phyloP scores from a whole-genome alignment of 495 filamentous ascomycete genomes.

The Pyronema omphalodes region DNA sequence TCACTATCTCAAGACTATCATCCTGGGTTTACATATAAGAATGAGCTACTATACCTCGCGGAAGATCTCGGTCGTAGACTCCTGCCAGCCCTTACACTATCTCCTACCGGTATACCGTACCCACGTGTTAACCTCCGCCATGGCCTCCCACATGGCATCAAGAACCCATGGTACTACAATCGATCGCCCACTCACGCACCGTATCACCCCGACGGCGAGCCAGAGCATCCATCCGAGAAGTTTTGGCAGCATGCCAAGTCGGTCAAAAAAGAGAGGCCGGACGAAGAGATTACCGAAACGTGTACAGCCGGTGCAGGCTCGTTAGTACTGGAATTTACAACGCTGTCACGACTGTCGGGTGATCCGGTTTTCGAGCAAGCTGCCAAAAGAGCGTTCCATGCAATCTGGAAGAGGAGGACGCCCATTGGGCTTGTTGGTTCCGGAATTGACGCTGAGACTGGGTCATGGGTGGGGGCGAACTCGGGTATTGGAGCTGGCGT shows the following conservation, averaged over 20 bases:
- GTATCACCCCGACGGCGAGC: constrained; percentile 12
- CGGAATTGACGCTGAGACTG: constrained; percentile 80
- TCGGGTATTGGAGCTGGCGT: constrained; percentile 88
- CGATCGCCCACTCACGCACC: constrained; percentile 42
- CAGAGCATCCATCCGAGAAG: constrained; percentile 15
- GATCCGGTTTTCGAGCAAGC: constrained; percentile 71
- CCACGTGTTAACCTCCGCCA: constrained; percentile 84
- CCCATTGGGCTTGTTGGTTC: constrained; percentile 74
- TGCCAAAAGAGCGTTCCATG: constrained; percentile 86
- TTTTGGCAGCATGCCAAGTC: constrained; percentile 20
- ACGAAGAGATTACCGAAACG: constrained; percentile 72
- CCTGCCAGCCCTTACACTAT: constrained; percentile 69
- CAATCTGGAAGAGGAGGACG: constrained; percentile 76
- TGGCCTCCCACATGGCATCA: constrained; percentile 54
- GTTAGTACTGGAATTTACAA: constrained; percentile 80
- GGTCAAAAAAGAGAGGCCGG: constrained; percentile 18
- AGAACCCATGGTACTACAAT: constrained; percentile 22
- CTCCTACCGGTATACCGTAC: constrained; percentile 79
- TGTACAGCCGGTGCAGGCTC: constrained; percentile 93
- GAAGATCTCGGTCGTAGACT: constrained; percentile 65
- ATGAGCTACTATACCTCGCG: constrained; percentile 71
- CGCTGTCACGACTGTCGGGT: constrained; percentile 72
- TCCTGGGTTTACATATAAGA: constrained; percentile 56
- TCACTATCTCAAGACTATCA: constrained; percentile 5
- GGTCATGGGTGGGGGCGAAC: constrained; percentile 72